Percentiles rank a stretch among this genome's conserved stretches.
Conservation (phyloP, 441 rosid genomes). For the Omphalea diandra region DNA sequence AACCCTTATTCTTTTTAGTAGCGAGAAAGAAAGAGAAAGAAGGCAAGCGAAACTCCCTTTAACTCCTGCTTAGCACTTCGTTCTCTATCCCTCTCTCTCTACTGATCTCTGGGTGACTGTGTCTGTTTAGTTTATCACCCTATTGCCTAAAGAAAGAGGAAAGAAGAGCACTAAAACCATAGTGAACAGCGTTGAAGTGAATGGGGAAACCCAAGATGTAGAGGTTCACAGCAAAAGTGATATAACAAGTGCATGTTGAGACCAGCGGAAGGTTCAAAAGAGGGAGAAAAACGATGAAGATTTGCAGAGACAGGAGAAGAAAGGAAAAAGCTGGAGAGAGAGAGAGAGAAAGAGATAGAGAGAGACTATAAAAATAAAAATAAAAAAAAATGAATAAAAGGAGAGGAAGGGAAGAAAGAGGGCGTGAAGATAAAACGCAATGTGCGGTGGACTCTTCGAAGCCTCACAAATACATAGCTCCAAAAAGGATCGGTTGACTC, state of each 20-base stretch:
- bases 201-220: conserved; percentile 44
- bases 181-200: neutral
- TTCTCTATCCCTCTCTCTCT: conserved; percentile 69
- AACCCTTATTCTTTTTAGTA: neutral
- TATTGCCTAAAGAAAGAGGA: neutral
- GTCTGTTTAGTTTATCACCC: neutral
- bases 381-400: too few species aligned
- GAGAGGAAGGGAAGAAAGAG: conserved; percentile 4
- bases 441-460: conserved; percentile 79
- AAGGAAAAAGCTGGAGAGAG: neutral
- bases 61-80: conserved; percentile 46
- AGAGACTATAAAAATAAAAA: neutral
- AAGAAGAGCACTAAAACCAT: too few species aligned
- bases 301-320: conserved; percentile 10
- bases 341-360: neutral
- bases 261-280: neutral
- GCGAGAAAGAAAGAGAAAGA: conserved; percentile 58
- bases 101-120: too few species aligned
- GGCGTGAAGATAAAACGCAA: conserved; percentile 36
- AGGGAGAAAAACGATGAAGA: conserved; percentile 18
- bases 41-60: conserved; percentile 32
- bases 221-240: neutral
- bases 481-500: conserved; percentile 71
- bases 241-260: too few species aligned
- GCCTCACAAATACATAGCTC: conserved; percentile 61